Conservation (phyloP, 1,284 basidiomycete genomes). For the Ustilago trichophora region DNA sequence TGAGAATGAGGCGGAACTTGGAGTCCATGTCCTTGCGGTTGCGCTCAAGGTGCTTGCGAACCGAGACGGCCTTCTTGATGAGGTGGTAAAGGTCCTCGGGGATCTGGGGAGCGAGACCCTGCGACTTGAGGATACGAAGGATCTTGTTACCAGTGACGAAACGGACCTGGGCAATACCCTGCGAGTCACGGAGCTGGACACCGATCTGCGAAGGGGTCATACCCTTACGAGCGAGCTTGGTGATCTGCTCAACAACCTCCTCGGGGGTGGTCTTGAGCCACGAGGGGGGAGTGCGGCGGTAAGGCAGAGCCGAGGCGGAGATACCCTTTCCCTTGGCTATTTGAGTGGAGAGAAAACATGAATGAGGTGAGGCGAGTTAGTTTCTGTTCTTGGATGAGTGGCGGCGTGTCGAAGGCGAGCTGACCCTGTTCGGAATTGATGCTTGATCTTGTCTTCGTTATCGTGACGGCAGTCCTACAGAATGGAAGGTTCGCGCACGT, state of each 20-base stretch:
- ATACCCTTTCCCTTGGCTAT: slow-evolving; percentile 66
- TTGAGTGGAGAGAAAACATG: neutral
- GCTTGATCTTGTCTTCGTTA: neutral
- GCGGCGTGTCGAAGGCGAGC: slow-evolving; percentile 5
- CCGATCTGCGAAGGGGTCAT: slow-evolving; percentile 97
- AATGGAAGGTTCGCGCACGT: neutral
- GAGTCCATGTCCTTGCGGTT: slow-evolving; percentile 90
- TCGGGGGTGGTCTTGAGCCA: slow-evolving; percentile 98
- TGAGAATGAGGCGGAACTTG: slow-evolving; percentile 92
- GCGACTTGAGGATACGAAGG: slow-evolving; percentile 94
- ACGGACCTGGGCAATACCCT: slow-evolving; percentile 94
- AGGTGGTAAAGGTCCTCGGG: slow-evolving; percentile 99
- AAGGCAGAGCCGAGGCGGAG: slow-evolving; percentile 91
- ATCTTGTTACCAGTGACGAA: slow-evolving; percentile 99
- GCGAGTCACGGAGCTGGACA: slow-evolving; percentile 96
- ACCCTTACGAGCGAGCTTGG: slow-evolving; percentile 97
- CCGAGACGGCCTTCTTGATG: slow-evolving; percentile 99
- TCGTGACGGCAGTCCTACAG: neutral
- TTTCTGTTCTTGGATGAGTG: neutral
- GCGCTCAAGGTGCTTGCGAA: slow-evolving; percentile 97
- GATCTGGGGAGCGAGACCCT: slow-evolving; percentile 94
- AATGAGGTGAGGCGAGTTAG: slow-evolving; percentile 5
- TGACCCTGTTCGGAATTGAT: neutral
- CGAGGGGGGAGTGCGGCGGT: slow-evolving; percentile 90
- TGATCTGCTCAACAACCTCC: slow-evolving; percentile 94